These are phyloP conservation scores for Ephemerocybe angulata DNA, from an alignment of 768 basidiomycete genomes.

Conservation along the genomic window DNA sequence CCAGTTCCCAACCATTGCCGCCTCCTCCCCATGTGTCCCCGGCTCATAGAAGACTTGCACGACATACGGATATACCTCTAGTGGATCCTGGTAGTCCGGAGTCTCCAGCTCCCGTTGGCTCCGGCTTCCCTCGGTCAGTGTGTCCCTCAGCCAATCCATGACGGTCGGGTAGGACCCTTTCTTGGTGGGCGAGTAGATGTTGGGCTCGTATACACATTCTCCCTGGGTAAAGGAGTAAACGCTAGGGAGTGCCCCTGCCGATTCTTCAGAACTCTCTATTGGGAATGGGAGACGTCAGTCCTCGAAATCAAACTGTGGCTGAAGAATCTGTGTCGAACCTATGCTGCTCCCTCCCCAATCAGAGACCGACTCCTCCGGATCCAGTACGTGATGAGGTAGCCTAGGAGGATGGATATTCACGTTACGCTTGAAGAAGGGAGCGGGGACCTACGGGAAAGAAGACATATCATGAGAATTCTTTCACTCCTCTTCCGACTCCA, in stretches of 20 bases:
- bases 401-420: slow-evolving; percentile 24
- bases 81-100: not conserved
- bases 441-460: slow-evolving; percentile 37
- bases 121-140: not conserved
- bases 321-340: slow-evolving; percentile 22
- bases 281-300: no score
- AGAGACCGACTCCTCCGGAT: slow-evolving; percentile 36
- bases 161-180: not conserved
- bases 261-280: not conserved
- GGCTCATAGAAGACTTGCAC: not conserved
- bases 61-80: not conserved
- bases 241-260: not conserved
- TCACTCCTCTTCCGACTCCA: not conserved
- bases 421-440: slow-evolving; percentile 31
- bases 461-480: not conserved
- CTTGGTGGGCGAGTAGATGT: not conserved
- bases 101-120: not conserved
- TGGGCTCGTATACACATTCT: not conserved
- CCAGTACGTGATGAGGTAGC: slow-evolving; percentile 19
- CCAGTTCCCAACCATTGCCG: not conserved
- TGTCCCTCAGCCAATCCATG: not conserved
- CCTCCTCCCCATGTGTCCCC: not conserved
- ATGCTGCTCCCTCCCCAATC: slow-evolving; percentile 42
- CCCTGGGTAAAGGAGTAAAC: not conserved
- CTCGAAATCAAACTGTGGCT: no score